Percentiles rank a stretch among this genome's conserved stretches.
phyloP scores from a whole-genome alignment of 441 rosid genomes.

The Raphanus hybrid region DNA sequence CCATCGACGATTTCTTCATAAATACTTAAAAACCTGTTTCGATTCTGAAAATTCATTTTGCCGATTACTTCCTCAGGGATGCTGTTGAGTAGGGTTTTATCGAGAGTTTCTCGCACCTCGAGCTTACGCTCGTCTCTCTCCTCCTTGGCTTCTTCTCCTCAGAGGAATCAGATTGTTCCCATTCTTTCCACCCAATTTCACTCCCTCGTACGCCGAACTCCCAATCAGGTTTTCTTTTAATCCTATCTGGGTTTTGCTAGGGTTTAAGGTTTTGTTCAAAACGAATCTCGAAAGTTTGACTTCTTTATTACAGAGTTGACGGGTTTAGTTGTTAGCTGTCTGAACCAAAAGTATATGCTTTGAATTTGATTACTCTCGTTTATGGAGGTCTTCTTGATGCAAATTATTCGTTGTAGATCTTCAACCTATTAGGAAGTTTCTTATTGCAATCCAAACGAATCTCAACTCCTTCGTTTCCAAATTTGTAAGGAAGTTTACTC shows the following conservation, averaged over 20 bases:
- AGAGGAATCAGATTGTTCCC: constrained; percentile 49
- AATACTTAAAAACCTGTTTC: neutral
- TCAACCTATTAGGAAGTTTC: neutral
- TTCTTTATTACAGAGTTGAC: neutral
- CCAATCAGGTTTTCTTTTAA: constrained; percentile 25
- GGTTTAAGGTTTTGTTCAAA: constrained; percentile 47
- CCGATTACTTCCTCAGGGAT: constrained; percentile 38
- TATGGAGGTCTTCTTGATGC: neutral
- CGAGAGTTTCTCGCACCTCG: constrained; percentile 54
- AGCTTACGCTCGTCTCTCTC: constrained; percentile 58
- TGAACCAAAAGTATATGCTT: neutral
- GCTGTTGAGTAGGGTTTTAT: constrained; percentile 57
- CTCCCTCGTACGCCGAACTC: constrained; percentile 43
- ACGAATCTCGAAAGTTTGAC: constrained; percentile 16
- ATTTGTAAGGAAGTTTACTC: neutral
- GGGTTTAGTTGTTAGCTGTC: constrained; percentile 7
- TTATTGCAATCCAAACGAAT: neutral
- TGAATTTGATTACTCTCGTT: neutral
- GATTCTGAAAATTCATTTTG: constrained; percentile 18
- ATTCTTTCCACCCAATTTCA: constrained; percentile 48
- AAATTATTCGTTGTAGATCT: neutral
- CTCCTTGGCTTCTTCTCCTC: constrained; percentile 45
- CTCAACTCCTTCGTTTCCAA: neutral
- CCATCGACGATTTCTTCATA: neutral
- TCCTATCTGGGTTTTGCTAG: constrained; percentile 49